phyloP scores from a whole-genome alignment of 106 monocot genomes.

The Iris macrosiphon region DNA sequence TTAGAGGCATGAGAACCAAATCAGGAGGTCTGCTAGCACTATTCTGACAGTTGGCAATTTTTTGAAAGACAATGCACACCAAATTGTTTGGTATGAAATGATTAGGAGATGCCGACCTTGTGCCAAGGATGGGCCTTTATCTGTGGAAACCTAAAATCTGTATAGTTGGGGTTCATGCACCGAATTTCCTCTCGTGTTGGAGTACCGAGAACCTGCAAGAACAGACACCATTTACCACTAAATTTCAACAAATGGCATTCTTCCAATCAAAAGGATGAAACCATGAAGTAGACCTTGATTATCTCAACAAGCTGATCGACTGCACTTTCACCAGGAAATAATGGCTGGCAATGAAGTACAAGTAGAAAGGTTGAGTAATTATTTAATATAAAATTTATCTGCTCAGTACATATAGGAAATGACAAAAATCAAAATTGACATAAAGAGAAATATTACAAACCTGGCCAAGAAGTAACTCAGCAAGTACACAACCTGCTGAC shows the following conservation, averaged over 20 bases:
- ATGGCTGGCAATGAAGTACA: conserved; percentile 26
- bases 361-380: not conserved
- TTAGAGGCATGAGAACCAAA: no score
- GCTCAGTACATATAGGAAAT: not conserved
- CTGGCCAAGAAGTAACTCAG: conserved; percentile 54
- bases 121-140: conserved; percentile 84
- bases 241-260: not conserved
- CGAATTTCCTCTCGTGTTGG: conserved; percentile 82
- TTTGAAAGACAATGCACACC: not conserved
- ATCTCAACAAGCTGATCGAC: conserved; percentile 80
- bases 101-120: conserved; percentile 34
- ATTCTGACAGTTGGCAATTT: not conserved
- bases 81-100: not conserved
- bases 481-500: conserved; percentile 61
- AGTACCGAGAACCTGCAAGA: conserved; percentile 64
- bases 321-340: conserved; percentile 66
- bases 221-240: not conserved
- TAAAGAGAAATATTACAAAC: conserved; percentile 7
- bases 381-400: not conserved
- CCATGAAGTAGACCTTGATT: conserved; percentile 36
- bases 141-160: conserved; percentile 74
- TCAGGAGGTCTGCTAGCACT: no score
- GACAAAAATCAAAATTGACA: not conserved
- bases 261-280: not conserved
- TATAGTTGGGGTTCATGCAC: conserved; percentile 78